A percentile compares a stretch with the other conserved stretches of the same genome.
These are phyloP conservation scores for Malus sieversii DNA, from an alignment of 306 rosid genomes.

Conservation along the genomic window DNA sequence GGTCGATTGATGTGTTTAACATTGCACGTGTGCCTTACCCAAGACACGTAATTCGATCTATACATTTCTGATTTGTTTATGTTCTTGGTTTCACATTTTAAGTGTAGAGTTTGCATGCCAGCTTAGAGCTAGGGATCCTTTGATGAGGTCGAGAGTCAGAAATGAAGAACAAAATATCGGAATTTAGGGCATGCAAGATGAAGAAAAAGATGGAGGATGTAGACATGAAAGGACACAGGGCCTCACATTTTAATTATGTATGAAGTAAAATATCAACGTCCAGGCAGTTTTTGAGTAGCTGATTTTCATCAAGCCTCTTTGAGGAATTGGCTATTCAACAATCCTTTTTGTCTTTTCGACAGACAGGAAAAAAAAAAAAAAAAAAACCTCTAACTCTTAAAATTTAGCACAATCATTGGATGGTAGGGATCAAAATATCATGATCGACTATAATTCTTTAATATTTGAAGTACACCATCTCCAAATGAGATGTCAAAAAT, in stretches of 20 bases:
- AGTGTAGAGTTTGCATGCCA: not conserved
- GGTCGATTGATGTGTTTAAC: not conserved
- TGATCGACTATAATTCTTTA: not conserved
- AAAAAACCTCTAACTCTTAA: not conserved
- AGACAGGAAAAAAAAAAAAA: too few species aligned
- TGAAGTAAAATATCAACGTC: not conserved
- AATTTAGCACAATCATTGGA: slow-evolving; percentile 6
- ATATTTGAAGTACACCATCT: not conserved
- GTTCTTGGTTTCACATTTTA: not conserved
- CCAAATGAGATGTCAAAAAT: too few species aligned
- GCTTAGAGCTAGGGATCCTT: not conserved
- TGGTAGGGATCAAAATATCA: slow-evolving; percentile 13
- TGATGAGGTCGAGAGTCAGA: not conserved
- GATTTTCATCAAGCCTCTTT: slow-evolving; percentile 7
- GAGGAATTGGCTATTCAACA: slow-evolving; percentile 6
- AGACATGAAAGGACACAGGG: slow-evolving; percentile 10
- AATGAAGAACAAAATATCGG: not conserved
- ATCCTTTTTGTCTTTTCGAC: not conserved
- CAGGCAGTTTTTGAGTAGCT: slow-evolving; percentile 2
- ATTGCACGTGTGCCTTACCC: not conserved
- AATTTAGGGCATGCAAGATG: not conserved
- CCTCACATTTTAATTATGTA: slow-evolving; percentile 6
- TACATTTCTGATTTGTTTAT: not conserved
- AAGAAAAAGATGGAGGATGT: slow-evolving; percentile 24
- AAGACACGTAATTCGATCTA: not conserved